A percentile compares a stretch with the other conserved stretches of the same genome.
These are phyloP conservation scores for Gaeumannomyces tritici DNA, from an alignment of 2,329 filamentous ascomycete genomes.

Conservation along the genomic window DNA sequence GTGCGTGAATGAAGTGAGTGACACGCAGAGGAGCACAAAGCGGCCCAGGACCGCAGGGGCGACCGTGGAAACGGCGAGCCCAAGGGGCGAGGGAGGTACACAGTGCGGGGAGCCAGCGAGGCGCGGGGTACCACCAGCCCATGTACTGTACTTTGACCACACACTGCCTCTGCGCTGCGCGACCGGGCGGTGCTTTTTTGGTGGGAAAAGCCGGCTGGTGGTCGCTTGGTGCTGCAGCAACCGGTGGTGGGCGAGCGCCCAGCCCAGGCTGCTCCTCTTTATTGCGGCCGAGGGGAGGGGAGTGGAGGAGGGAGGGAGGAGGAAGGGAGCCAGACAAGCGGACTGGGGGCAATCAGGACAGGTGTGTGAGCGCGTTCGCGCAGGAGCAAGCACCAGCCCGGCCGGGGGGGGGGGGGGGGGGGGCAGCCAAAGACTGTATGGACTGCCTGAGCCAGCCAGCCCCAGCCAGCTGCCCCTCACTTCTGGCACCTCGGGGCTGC, in stretches of 20 bases:
- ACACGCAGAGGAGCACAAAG: background rate
- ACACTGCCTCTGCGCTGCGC: background rate
- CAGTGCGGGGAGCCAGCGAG: background rate
- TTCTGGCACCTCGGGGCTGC: background rate
- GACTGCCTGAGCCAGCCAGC: slow-evolving; percentile 3
- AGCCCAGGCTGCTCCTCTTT: background rate
- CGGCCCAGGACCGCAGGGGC: background rate
- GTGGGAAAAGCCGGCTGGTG: background rate
- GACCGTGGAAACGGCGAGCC: background rate
- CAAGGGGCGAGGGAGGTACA: background rate
- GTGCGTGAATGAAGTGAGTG: background rate
- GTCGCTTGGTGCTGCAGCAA: slow-evolving; percentile 1
- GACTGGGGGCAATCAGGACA: background rate
- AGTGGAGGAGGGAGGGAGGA: background rate
- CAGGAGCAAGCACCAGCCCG: slow-evolving; percentile 1
- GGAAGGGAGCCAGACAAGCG: background rate
- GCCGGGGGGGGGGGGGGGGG: too few relatives aligned
- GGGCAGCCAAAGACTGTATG: background rate
- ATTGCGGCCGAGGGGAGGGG: background rate
- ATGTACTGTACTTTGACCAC: slow-evolving; percentile 2
- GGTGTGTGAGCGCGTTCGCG: background rate
- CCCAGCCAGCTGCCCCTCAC: slow-evolving; percentile 7
- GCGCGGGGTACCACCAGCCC: background rate
- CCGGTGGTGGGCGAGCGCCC: too few relatives aligned
- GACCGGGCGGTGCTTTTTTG: background rate